Base-by-base conservation (phyloP, 371 early-diverging fungal species). In the Saksenaea oblongispora region DNA sequence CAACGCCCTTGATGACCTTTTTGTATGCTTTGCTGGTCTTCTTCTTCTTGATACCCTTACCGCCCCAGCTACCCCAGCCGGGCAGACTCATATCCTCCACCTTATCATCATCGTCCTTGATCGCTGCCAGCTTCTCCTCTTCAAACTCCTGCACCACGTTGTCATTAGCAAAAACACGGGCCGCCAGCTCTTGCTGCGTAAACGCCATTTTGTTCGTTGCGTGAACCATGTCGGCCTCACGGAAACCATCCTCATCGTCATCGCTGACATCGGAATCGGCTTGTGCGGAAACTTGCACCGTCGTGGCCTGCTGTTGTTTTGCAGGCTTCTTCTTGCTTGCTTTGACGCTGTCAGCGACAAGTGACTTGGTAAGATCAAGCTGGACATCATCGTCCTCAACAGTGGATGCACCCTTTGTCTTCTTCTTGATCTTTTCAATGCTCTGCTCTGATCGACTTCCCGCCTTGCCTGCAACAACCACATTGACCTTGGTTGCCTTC, bases 11-110 rank as follows among this genome's bases (percentile, higher is more conserved):
- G 44, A 82, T 72, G 7, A 85, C 76, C 70, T 85, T 84, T 34
- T 84, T 64, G 24, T 89, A 73, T n/a, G 83, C 73, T 55, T 83
- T 85, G 78, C 83, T 88, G 67, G 84, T 87, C 75, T 85, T 72
- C 57, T 64, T 37, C 61, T 78, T 80, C 80, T 89, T 85, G 54
- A 85, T 70, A 24, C 85, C 85, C 37, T 90, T 72, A 26, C 98
- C 98, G 47, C 80, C 89, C 98, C 98, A 98, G 34, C 84, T 66
- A 4, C 96, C 98, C 95, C 98, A 98, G 59, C 98, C 98, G 22
- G 98, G 98, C 54, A 98, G 79, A 3, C 92, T 92, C 61, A 90
- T 61, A 67, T 95, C 94, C 60, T 87, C 86, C 17, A 87, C 88
- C 73, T 94, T 86, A 36, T 92, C 90, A 17, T 73, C 86, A 34